Evolutionary conservation across 768 basidiomycete species (phyloP).

Genomic region (Fomitopsis pulvina): DNA sequence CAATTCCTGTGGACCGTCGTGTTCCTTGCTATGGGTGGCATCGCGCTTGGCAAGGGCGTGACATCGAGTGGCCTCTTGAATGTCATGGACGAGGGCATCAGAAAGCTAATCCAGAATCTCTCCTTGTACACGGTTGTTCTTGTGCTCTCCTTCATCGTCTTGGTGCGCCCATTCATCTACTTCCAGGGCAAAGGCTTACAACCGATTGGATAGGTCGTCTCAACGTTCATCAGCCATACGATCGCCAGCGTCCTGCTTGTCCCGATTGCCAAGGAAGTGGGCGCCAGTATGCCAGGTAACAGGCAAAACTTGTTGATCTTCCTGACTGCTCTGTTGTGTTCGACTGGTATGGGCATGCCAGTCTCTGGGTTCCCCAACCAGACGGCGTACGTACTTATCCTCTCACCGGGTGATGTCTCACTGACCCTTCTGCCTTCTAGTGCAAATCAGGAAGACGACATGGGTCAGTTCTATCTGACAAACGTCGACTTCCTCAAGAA

Average conservation of each 20-base stretch:
- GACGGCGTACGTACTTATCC: constrained; percentile 67
- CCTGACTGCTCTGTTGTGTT: constrained; percentile 88
- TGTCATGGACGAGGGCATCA: constrained; percentile 62
- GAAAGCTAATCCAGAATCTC: constrained; percentile 52
- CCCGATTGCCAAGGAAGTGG: constrained; percentile 91
- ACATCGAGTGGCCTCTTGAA: constrained; percentile 81
- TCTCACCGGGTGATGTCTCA: constrained; percentile 6
- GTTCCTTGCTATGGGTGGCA: constrained; percentile 97
- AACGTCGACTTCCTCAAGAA: constrained; percentile 90
- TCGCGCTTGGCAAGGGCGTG: constrained; percentile 92
- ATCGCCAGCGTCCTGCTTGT: constrained; percentile 96
- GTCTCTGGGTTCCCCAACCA: constrained; percentile 99
- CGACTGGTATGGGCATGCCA: constrained; percentile 96
- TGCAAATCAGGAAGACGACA: constrained; percentile 90
- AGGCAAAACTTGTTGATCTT: constrained; percentile 86
- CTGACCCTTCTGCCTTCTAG: constrained; percentile 30
- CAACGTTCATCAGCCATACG: constrained; percentile 96
- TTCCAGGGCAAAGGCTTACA: neutral
- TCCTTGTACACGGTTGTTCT: constrained; percentile 67
- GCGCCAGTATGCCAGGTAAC: constrained; percentile 59
- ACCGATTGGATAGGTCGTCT: constrained; percentile 51
- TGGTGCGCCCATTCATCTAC: constrained; percentile 16
- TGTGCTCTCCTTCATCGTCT: constrained; percentile 33
- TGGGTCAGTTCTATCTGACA: constrained; percentile 82
- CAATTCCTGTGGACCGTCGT: constrained; percentile 93